These are phyloP conservation scores for Neonothopanus nambi DNA, from an alignment of 1,284 basidiomycete species.

Conservation along the genomic window DNA sequence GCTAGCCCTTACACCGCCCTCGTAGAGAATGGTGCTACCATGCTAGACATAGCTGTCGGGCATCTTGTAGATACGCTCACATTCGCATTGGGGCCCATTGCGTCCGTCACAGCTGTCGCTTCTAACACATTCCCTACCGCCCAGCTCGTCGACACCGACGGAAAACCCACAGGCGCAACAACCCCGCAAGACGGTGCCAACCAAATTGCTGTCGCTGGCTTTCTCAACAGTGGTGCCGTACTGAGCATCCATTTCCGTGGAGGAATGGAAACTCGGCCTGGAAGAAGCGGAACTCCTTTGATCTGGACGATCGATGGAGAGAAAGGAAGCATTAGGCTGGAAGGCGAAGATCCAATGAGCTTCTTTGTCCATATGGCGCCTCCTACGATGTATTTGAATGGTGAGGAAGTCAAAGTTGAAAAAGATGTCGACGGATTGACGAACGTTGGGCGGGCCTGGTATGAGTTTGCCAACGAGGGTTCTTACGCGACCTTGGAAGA, in stretches of 20 bases:
- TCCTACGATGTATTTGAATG: constrained; percentile 28
- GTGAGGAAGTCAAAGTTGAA: too few relatives aligned
- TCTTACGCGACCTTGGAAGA: constrained; percentile 35
- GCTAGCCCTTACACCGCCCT: background rate
- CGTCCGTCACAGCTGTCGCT: constrained; percentile 28
- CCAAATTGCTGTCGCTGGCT: constrained; percentile 31
- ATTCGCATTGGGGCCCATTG: constrained; percentile 31
- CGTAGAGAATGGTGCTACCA: constrained; percentile 8
- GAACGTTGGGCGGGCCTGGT: too few relatives aligned
- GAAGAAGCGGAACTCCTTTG: constrained; percentile 21
- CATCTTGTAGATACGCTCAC: constrained; percentile 31
- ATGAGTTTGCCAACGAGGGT: too few relatives aligned
- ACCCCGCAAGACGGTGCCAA: constrained; percentile 22
- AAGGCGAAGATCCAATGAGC: constrained; percentile 10
- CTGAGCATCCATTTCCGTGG: constrained; percentile 28
- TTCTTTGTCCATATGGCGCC: background rate
- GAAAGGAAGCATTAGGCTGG: constrained; percentile 31
- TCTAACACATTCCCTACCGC: constrained; percentile 27
- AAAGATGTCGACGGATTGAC: too few relatives aligned
- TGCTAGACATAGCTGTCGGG: constrained; percentile 30
- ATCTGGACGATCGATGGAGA: constrained; percentile 40
- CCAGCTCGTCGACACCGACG: constrained; percentile 24
- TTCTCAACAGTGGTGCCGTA: constrained; percentile 27
- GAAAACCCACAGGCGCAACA: constrained; percentile 27
- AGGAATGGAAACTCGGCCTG: constrained; percentile 25